A percentile compares a stretch with the other conserved stretches of the same genome.
Evolutionary conservation across 2,329 filamentous ascomycete species (phyloP).

Genomic region (Aspergillus fischeri): DNA sequence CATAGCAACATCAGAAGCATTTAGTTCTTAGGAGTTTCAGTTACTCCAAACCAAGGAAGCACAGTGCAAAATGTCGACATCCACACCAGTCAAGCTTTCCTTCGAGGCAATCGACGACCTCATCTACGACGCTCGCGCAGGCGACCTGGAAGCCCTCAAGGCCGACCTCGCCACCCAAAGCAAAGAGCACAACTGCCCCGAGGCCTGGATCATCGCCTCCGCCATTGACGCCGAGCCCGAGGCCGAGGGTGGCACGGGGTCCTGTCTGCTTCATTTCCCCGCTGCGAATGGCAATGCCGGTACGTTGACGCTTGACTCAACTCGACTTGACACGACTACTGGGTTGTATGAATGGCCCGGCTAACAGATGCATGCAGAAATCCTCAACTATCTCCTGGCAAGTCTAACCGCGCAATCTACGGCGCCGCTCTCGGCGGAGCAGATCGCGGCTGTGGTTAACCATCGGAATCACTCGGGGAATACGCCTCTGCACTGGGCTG

Average conservation of each 20-base stretch:
- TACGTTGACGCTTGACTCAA: conserved; percentile 38
- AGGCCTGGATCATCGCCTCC: conserved; percentile 62
- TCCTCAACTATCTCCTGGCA: conserved; percentile 47
- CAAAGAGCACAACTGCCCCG: conserved; percentile 55
- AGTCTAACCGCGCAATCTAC: conserved; percentile 25
- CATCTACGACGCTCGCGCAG: conserved; percentile 77
- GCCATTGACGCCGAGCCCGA: conserved; percentile 72
- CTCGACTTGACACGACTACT: too few relatives aligned
- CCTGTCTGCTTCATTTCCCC: conserved; percentile 73
- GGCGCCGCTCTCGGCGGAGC: conserved; percentile 5
- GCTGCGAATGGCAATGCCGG: conserved; percentile 83
- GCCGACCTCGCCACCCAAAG: conserved; percentile 57
- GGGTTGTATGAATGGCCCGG: not conserved
- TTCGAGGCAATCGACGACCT: conserved; percentile 88
- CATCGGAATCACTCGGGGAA: conserved; percentile 76
- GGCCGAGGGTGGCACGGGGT: conserved; percentile 56
- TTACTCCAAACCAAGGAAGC: not conserved
- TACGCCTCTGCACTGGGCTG: conserved; percentile 90
- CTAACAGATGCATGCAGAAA: conserved; percentile 32
- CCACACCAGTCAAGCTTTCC: conserved; percentile 44
- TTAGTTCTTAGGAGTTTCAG: not conserved
- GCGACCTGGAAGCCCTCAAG: conserved; percentile 68
- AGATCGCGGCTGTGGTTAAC: conserved; percentile 34
- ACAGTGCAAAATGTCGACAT: conserved; percentile 12
- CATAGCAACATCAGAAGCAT: not conserved